Conservation (phyloP, 2,329 filamentous ascomycete species). For the Xylaria arbuscula region DNA sequence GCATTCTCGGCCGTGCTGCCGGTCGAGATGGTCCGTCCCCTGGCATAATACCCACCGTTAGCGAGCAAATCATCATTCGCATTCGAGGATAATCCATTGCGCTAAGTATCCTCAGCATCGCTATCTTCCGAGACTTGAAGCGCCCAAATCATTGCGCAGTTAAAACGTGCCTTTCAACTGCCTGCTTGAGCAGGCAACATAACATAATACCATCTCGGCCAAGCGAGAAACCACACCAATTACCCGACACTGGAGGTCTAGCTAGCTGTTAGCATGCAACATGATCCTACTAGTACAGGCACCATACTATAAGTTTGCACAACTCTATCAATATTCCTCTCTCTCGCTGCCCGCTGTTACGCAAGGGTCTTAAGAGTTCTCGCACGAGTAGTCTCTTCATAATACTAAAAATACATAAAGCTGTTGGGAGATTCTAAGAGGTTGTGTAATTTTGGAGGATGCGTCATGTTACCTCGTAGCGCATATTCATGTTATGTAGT, state of each 20-base stretch:
- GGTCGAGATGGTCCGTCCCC: constrained; percentile 18
- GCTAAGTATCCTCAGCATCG: background rate
- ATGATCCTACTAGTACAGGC: too few species aligned
- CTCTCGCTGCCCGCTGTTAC: too few species aligned
- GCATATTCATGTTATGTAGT: background rate
- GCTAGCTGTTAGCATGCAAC: background rate
- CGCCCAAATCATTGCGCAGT: constrained; percentile 19
- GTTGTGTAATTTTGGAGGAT: background rate
- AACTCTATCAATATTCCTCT: too few species aligned
- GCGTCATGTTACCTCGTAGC: background rate
- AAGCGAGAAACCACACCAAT: background rate
- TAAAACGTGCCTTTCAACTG: background rate
- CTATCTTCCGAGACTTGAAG: constrained; percentile 15
- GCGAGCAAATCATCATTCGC: constrained; percentile 6
- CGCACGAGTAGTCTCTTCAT: background rate
- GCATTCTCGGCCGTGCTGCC: constrained; percentile 29
- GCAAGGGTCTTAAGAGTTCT: too few species aligned
- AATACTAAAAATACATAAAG: background rate
- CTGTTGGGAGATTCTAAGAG: background rate
- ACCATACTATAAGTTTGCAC: too few species aligned
- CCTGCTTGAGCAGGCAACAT: too few species aligned
- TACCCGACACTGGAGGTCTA: background rate
- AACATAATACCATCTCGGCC: background rate
- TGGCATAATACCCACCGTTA: constrained; percentile 18
- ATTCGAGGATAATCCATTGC: constrained; percentile 3